A percentile compares a stretch with the other conserved stretches of the same genome.
These are phyloP conservation scores for Aspergillus sp. DNA, from an alignment of 2,329 filamentous ascomycete species.

Conservation along the genomic window DNA sequence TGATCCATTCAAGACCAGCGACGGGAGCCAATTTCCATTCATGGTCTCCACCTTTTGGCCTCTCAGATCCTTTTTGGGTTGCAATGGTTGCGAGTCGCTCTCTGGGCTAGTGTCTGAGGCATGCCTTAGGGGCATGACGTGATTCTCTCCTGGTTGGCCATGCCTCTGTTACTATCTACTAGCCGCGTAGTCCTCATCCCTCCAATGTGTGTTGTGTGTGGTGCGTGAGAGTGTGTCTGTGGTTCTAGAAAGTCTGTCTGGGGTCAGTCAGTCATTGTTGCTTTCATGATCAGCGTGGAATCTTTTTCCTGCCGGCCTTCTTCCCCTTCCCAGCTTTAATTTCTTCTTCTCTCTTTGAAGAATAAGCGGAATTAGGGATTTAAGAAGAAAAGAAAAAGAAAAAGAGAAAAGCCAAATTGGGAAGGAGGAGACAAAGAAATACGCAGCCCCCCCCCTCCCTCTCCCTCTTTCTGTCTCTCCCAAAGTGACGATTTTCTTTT, in stretches of 20 bases:
- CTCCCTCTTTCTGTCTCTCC: not conserved
- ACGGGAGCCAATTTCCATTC: conserved; percentile 7
- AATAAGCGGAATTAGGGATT: not conserved
- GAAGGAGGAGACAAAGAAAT: not conserved
- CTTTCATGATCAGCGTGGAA: not conserved
- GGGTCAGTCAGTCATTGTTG: not conserved
- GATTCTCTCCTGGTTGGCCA: conserved; percentile 5
- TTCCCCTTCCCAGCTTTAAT: not conserved
- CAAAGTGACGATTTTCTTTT: not conserved
- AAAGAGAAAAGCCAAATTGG: not conserved
- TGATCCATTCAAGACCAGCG: conserved; percentile 10
- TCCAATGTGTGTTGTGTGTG: too few relatives aligned
- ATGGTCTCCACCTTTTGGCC: conserved; percentile 6
- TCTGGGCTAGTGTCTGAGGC: conserved; percentile 3
- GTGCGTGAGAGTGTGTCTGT: too few relatives aligned
- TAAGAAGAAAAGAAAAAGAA: not conserved
- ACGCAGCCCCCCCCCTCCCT: not conserved
- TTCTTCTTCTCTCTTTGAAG: not conserved
- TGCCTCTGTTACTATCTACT: not conserved
- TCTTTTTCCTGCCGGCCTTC: not conserved
- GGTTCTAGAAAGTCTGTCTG: not conserved
- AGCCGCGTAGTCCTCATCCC: conserved; percentile 4
- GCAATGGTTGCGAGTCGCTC: conserved; percentile 4
- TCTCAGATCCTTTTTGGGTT: conserved; percentile 14
- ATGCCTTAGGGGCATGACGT: conserved; percentile 14